Base-by-base conservation (phyloP, 1,284 basidiomycete genomes). In the Stygiomarasmius scandens region DNA sequence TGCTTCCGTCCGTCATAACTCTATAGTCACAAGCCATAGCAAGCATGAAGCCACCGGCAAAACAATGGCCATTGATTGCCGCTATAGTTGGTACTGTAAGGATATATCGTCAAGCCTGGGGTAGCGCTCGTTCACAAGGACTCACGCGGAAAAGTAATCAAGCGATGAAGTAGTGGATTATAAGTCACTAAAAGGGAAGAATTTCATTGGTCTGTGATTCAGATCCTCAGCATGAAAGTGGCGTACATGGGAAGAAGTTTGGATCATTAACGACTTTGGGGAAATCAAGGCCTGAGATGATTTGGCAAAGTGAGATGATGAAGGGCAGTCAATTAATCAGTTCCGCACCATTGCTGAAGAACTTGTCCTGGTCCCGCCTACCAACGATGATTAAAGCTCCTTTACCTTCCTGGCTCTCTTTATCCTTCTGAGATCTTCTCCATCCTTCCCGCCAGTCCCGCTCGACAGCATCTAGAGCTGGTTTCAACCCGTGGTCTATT, bases 11-110 rank as follows among this genome's bases (percentile, higher is more conserved):
- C 22, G 84, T 90, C 88, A 96, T 95, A 56, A 97, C 81, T 32
- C 95, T 85, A 74, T 93, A 96, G 71, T 98, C 95, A 70, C 94
- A 96, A 3, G 82, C 82, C 52, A 96, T 74, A 1, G 91, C 83
- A 22, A 96, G 76, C 66, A 93, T 86, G 69, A 93, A 87, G 16
- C 87, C 95, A 11, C 82, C 95, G 2, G 95, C 95, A 69, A 94
- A 97, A 56, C 88, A 90, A 68, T 97, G 95, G 0, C 95, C 95
- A 68, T 96, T 96, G 66, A 97, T 85, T 2, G 93, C 92, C 27
- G 93, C 92, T 60, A 97, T 83, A 3, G 89, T 92, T 0, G 90
- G 89, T 51, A 92, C 90, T 92, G 60, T 16, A 14, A 48, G 48
- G 56, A 61, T 9, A 47, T 23, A 58, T 50, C 49, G 36, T 56